Evolutionary conservation across 192 early-diverging fungal genomes (phyloP), one percentile per base, ranked within the genome.

Genomic region (Rhizophagus prolifer): DNA sequence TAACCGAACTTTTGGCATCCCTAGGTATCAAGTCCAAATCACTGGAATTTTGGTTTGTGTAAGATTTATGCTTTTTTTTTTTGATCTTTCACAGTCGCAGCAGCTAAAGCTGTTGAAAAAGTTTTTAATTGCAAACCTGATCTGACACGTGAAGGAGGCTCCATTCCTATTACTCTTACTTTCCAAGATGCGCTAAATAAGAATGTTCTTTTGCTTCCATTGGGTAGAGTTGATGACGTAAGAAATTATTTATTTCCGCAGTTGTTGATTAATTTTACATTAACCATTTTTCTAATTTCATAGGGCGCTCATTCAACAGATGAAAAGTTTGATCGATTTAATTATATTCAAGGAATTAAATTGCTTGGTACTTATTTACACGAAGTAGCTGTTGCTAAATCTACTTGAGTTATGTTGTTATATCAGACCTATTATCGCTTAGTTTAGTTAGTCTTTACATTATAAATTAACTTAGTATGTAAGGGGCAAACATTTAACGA

Each of bases 281-380:
- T 46, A 58, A 25, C 5, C 77, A 25, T 26, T 41, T 46, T 12
- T 26, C 44, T 58, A 30, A 63, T 79, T 69, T n/a, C n/a, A n/a
- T 81, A 89, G 78, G 97, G 97, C 78, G 97, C 96, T 21, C 97
- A 99, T 87, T 95, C 94, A 19, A 97, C 94, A 85, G 96, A 98
- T 86, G 97, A 99, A 85, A 98, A 97, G 85, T 82, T 99, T 74
- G 94, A 97, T 85, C 87, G 86, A 65, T 89, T 86, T 81, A 99
- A 97, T 88, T 98, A 95, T 83, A 92, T 98, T 74, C 85, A 94
- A 80, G 97, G 97, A 70, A 99, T 95, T 87, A 98, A 99, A 87
- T 86, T 97, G 66, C 85, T 96, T 47, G 93, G 93, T 69, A 88
- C 91, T 25, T 98, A 98, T 80, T 88, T 98, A 44, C 88, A 97